Percentiles rank a stretch among this genome's conserved stretches.
These are phyloP conservation scores for Scutellaria barbata DNA, from an alignment of 257 asterid species.

Conservation along the genomic window DNA sequence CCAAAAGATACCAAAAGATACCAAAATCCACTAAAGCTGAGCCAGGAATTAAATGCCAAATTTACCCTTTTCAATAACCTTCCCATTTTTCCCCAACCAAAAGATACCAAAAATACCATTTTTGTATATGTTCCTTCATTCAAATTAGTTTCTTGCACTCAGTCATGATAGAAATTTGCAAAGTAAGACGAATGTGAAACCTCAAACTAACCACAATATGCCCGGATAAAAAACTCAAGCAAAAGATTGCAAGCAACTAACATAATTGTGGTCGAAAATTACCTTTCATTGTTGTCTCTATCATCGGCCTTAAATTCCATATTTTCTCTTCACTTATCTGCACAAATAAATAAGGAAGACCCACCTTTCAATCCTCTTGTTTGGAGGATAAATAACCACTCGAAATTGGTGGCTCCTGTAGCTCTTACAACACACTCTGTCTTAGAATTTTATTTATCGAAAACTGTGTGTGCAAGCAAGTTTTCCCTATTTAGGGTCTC, in stretches of 20 bases:
- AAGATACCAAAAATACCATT: conserved; percentile 30
- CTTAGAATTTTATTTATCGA: conserved; percentile 40
- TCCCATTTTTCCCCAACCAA: conserved; percentile 26
- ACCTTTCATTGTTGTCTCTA: conserved; percentile 41
- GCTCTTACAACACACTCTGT: conserved; percentile 37
- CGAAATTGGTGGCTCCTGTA: conserved; percentile 72
- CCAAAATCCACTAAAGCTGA: conserved; percentile 47
- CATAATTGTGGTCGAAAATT: conserved; percentile 30
- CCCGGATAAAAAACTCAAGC: conserved; percentile 26
- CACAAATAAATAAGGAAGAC: conserved; percentile 32
- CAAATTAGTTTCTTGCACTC: too few relatives aligned
- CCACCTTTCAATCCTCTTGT: conserved; percentile 55
- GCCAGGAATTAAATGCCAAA: conserved; percentile 43
- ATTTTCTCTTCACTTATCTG: conserved; percentile 35
- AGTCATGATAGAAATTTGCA: too few relatives aligned
- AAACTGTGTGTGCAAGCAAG: conserved; percentile 39
- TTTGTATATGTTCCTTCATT: conserved; percentile 30
- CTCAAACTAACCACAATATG: neutral
- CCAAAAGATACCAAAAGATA: too few relatives aligned
- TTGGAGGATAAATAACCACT: conserved; percentile 73
- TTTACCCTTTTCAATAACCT: conserved; percentile 38
- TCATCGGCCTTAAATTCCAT: conserved; percentile 29
- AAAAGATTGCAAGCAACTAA: conserved; percentile 17
- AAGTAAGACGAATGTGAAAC: too few relatives aligned
- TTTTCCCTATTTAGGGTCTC: conserved; percentile 36